Evolutionary conservation across 139 green algal genomes (phyloP), one percentile per base, ranked within the genome.

Genomic region (Micractinium sp.): DNA sequence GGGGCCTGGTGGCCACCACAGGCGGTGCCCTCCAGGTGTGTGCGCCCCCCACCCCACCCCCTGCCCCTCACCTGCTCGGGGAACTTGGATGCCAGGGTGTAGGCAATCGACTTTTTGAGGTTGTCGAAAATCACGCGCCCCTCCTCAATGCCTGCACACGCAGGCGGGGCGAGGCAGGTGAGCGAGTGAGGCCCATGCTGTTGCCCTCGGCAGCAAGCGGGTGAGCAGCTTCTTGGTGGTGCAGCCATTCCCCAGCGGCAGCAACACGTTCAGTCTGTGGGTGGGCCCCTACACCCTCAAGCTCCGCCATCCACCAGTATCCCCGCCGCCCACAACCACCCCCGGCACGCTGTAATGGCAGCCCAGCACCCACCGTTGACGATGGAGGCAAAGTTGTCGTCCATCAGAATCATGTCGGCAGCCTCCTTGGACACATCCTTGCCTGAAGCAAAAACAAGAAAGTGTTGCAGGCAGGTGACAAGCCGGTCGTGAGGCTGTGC

Each of bases 381-480:
- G 75, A 98, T 97, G 71, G 96, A 97, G 3, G 96, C 94, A 81
- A 98, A 98, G 91, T 98, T 97, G 91, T 98, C 95, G 85, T 97
- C 95, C 92, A 96, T 96, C 18, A 97, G 93, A 67, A 97, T 95
- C 94, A 97, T 97, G 82, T 97, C 95, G 5, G 95, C 95, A 0
- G 95, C 95, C 85, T 98, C 95, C 89, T 97, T 97, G 82, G 92
- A 92, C 27, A 99, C 98, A 85, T 94, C 92, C 69, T 88, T 87
- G 82, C 82, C 81, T 80, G 74, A 71, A 23, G 20, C 63, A 71
- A 71, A 71, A 27, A 71, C 2, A 27, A 31, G 63, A 71, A 71
- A 25, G 63, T 27, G 20, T 71, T 5, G 22, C 47, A 9, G 47
- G 47, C 47, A 5, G 47, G 47, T 56, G 7, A 56, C 47, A 56